Base-by-base conservation (phyloP, 2,329 filamentous ascomycete species). In the Paracamarosporium sp. region DNA sequence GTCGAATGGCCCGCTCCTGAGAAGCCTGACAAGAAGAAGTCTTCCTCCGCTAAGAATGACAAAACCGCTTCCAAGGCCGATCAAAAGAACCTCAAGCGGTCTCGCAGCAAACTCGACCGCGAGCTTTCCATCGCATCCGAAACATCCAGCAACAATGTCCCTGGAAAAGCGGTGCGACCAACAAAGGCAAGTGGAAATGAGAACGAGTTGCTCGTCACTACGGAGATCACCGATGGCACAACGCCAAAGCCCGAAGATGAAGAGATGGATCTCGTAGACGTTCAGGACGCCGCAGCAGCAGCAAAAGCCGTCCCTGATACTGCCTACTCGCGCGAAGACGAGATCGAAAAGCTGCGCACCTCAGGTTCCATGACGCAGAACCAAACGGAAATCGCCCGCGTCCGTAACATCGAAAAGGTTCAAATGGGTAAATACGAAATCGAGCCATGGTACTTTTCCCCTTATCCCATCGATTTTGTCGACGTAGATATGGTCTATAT, bases 291-390 rank as follows among this genome's bases (percentile, higher is more conserved):
- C 20, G 82, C 82, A 1, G 81, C 81, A 1, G 80, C 79, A 15
- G 82, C 81, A 20, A 85, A 86, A 85, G 70, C 82, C 77, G 60
- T 75, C 4, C 76, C 81, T 6, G 78, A 80, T 12, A 82, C 83
- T 27, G 72, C 79, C 5, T 94, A 91, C 71, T 89, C 90, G 62
- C 86, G 90, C 48, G 91, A 96, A 75, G 91, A 96, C 63, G 95
- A 99, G 76, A 97, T 98, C 56, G 95, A 99, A 75, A 97, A 97
- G 74, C 84, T 99, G 9, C 88, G 95, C 38, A 97, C 93, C 3
- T 91, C 92, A 24, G 96, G 95, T 30, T 97, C 93, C 60, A 98
- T 99, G 95, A 99, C 96, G 11, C 96, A 99, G 74, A 98, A 98
- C 65, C 95, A 96, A 56, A 93, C 94, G 12, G 96, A 99, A 73